Base-by-base conservation (phyloP, 2,329 filamentous ascomycete species). In the Polychaeton citri region DNA sequence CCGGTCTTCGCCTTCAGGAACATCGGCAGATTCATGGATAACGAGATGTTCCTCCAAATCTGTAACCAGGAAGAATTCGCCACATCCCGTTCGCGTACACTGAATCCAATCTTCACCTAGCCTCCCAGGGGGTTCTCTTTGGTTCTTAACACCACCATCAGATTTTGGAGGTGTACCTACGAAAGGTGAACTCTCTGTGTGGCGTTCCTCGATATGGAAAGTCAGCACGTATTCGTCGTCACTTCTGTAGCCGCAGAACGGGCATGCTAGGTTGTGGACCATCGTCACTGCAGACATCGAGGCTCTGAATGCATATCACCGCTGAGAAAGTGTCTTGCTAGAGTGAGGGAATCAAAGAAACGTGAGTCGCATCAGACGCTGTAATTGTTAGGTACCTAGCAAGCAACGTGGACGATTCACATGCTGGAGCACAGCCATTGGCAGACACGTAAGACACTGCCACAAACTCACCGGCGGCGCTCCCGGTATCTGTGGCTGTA, bases 31-130 rank as follows among this genome's bases (percentile, higher is more conserved):
- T 38, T 35, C 35, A 52, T 68, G 64, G 21, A 63, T 53, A 37
- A 64, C 57, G 35, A 66, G 51, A 50, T 68, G 65, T 33, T 68
- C 61, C 46, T 65, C 61, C 37, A 62, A 55, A 33, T 64, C 62
- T 16, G 45, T 42, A 17, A 64, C 43, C 36, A 54, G 49, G 36
- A 68, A 46, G 34, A 58, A 43, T 42, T 68, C 63, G 37, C 58
- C 58, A 50, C 64, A 67, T 32, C 60, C 55, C 17, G 51, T 43
- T 33, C 61, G 54, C 6, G 62, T 60, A 45, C 65, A 67, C 39
- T 51, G 51, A 20, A 59, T 55, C 43, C 48, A 58, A 15, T 41
- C 37, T 19, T 43, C 39, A 21, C 37, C 18, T 20, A 26, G 28
- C 34, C 19, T 18, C 18, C 20, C 7, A 35, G 21, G 7, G 40